Base-by-base conservation (phyloP, 306 rosid genomes). In the Quercus suber region DNA sequence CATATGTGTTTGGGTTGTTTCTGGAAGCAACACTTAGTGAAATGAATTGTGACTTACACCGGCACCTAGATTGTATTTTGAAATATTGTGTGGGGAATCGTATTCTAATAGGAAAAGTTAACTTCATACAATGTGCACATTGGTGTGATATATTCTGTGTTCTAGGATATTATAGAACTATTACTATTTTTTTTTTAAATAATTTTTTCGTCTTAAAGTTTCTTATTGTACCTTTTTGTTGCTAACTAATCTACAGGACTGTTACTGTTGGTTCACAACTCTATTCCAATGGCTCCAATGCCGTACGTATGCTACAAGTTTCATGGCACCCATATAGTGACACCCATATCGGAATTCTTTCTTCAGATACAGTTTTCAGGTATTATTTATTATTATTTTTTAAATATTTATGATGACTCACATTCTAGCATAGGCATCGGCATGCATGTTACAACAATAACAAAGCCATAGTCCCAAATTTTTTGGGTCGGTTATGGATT, bases 361-460 rank as follows among this genome's bases (percentile, higher is more conserved):
- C 99, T 69, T 90, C 98, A 74, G 98, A 95, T 83, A 89, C 98
- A 10, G 97, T 95, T 85, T 91, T 95, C 90, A 84, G 99, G 99
- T 95, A 84, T 80, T 64, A 31, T 31, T 25, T 35, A 19, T 55
- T 53, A 41, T 41, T 41, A 41, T 73, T 27, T 56, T 25, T 35
- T 13, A 23, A 21, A 41, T 51, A 65, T 21, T 21, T 14, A 57
- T 71, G 19, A 20, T 11, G 20, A 59, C 4, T 56, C 49, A 61
- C 19, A 30, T 61, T 25, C 37, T 60, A 13, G 33, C 28, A 25
- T 18, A 25, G n/a, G 2, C 27, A 4, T 5, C 2, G 8, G 35
- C 68, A 60, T 60, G 68, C 53, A 49, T 49, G 17, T 49, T 49
- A 13, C 45, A 41, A 41, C 12, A 41, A 41, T 41, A 41, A 41